These are phyloP conservation scores for Candida ascalaphidarum DNA, from an alignment of 805 yeast genomes.

Conservation along the genomic window DNA sequence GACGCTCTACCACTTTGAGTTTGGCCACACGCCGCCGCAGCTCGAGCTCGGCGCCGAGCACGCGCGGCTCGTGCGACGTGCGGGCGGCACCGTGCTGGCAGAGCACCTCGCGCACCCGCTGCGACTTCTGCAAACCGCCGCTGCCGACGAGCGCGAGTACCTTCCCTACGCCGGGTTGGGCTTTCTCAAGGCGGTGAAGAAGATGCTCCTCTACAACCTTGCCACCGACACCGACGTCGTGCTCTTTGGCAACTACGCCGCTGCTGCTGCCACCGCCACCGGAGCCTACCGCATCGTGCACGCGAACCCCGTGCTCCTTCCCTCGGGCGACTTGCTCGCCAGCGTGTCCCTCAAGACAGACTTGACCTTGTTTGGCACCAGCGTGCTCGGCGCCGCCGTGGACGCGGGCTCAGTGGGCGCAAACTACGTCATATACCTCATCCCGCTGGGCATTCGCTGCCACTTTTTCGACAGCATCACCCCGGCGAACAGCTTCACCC, in stretches of 20 bases:
- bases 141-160: conserved; percentile 12
- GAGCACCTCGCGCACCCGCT: too few relatives aligned
- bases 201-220: conserved; percentile 23
- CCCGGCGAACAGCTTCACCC: conserved; percentile 14
- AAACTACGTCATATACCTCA: conserved; percentile 27
- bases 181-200: conserved; percentile 32
- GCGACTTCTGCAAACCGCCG: background rate
- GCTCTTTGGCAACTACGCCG: conserved; percentile 32
- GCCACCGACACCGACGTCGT: conserved; percentile 15
- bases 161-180: conserved; percentile 26
- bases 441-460: conserved; percentile 36
- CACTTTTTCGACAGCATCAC: conserved; percentile 26
- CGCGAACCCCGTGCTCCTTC: conserved; percentile 28
- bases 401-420: background rate
- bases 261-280: conserved; percentile 6
- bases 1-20: conserved; percentile 24
- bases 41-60: conserved; percentile 1
- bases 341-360: conserved; percentile 17
- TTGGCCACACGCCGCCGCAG: conserved; percentile 13
- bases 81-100: too few relatives aligned
- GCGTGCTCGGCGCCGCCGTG: conserved; percentile 6
- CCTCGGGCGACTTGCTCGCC: conserved; percentile 30
- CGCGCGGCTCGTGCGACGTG: too few relatives aligned
- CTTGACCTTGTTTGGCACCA: conserved; percentile 18
- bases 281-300: conserved; percentile 12